A percentile compares a stretch with the other conserved stretches of the same genome.
Evolutionary conservation across 306 rosid genomes (phyloP).

Genomic region (Macrotyloma uniflorum): DNA sequence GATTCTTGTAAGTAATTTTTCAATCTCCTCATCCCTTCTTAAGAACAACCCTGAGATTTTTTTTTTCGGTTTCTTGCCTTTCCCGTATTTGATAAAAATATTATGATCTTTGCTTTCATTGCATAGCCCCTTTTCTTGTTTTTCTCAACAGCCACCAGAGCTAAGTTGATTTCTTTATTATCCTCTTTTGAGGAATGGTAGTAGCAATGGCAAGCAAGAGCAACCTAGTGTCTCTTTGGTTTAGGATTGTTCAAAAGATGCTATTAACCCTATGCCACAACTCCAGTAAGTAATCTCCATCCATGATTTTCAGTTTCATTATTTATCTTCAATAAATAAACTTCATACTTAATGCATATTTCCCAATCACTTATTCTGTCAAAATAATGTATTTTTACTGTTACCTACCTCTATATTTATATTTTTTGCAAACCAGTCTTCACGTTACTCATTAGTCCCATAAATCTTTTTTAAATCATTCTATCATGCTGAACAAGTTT

Average conservation of each 20-base stretch:
- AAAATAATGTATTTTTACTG: no score
- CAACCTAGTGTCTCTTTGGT: constrained; percentile 45
- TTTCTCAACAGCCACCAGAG: constrained; percentile 32
- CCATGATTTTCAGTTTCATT: no score
- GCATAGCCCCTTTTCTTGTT: background rate
- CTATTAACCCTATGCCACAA: constrained; percentile 37
- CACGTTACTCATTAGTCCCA: no score
- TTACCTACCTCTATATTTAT: no score
- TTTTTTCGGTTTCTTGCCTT: background rate
- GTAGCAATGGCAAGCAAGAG: constrained; percentile 42
- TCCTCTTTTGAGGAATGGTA: constrained; percentile 39
- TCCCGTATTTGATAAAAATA: background rate
- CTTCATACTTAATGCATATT: no score
- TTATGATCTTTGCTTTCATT: background rate
- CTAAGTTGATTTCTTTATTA: background rate
- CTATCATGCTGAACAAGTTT: no score
- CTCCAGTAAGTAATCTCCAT: no score
- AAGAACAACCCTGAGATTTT: background rate
- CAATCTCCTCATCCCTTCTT: background rate
- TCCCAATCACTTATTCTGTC: no score
- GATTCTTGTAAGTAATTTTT: constrained; percentile 47
- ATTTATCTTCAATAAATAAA: no score
- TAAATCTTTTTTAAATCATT: no score
- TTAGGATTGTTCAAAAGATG: constrained; percentile 45
- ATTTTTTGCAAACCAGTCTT: no score